phyloP scores from a whole-genome alignment of 768 basidiomycete genomes.

The Leccinum boreale region DNA sequence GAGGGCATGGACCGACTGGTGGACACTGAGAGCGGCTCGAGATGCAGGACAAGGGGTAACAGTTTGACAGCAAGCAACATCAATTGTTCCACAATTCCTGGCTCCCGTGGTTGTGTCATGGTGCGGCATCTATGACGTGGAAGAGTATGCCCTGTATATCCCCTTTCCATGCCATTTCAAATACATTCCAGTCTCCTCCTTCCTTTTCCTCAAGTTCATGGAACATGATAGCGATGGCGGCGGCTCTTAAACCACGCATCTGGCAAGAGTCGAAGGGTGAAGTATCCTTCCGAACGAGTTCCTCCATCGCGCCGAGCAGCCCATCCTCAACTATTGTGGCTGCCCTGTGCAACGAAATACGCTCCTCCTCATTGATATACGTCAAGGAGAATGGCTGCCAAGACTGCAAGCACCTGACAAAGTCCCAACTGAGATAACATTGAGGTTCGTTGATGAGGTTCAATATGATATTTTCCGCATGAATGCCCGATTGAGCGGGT shows the following conservation, averaged over 20 bases:
- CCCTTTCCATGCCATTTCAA: conserved; percentile 61
- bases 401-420: conserved; percentile 56
- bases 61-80: too few relatives aligned
- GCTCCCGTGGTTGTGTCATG: too few relatives aligned
- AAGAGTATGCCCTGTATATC: conserved; percentile 53
- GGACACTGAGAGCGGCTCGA: too few relatives aligned
- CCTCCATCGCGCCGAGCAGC: conserved; percentile 57
- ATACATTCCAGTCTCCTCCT: conserved; percentile 51
- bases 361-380: conserved; percentile 58
- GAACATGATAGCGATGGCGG: conserved; percentile 54
- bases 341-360: conserved; percentile 54
- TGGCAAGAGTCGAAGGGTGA: conserved; percentile 43
- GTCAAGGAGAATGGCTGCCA: conserved; percentile 61
- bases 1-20: too few relatives aligned
- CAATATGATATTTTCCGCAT: conserved; percentile 66
- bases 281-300: conserved; percentile 37
- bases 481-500: conserved; percentile 59
- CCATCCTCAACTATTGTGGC: conserved; percentile 71
- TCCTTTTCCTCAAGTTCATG: conserved; percentile 50
- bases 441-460: conserved; percentile 59
- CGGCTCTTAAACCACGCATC: conserved; percentile 62
- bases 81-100: too few relatives aligned
- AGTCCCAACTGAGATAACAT: conserved; percentile 56
- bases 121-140: conserved; percentile 52
- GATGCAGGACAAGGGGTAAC: too few relatives aligned